Base-by-base conservation (phyloP, 2,329 filamentous ascomycete genomes). In the Tolypocladium ophioglossoides region DNA sequence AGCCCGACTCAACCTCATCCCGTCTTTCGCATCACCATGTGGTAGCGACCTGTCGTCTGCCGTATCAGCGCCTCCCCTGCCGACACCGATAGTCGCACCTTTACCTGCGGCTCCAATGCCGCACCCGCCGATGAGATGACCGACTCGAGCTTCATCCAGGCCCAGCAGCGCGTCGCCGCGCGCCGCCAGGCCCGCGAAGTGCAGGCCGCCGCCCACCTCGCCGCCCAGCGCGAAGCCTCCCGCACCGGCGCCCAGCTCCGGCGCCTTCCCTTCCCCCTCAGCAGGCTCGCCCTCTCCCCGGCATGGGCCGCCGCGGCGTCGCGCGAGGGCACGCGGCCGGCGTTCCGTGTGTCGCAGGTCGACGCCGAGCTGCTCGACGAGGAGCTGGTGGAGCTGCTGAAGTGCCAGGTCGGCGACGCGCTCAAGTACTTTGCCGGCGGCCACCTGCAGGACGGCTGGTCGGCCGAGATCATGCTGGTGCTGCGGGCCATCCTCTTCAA, bases 331-430 rank as follows among this genome's bases (percentile, higher is more conserved):
- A 92, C 88, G 27, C 78, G 84, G 18, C 92, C 94, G 6, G 86
- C 89, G 12, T 96, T 96, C 68, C 85, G 94, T 53, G 94, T 99
- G 32, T 91, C 92, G 32, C 94, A 99, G 72, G 89, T 97, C 46
- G 94, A 99, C 70, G 91, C 94, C 39, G 94, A 97, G 70, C 77
- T 99, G 51, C 79, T 99, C 20, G 94, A 99, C 69, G 90, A 96
- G 66, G 94, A 97, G 73, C 78, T 99, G 48, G 77, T 97, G 27
- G 82, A 83, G n/a, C 78, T 97, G 59, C 75, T 99, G 56, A 91
- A 88, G 66, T 83, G 80, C 7, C 92, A 99, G 71, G 89, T 94
- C 35, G 86, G 84, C 60, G 90, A 96, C 60, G 94, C 85, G 14
- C 74, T 97, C 55, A 95, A 91, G 67, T 94, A 96, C 68, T 87